Percentiles rank a stretch among this genome's conserved stretches.
Evolutionary conservation across 164 flowering plant genomes (phyloP).

Genomic region (Chloranthus sessilifolius): DNA sequence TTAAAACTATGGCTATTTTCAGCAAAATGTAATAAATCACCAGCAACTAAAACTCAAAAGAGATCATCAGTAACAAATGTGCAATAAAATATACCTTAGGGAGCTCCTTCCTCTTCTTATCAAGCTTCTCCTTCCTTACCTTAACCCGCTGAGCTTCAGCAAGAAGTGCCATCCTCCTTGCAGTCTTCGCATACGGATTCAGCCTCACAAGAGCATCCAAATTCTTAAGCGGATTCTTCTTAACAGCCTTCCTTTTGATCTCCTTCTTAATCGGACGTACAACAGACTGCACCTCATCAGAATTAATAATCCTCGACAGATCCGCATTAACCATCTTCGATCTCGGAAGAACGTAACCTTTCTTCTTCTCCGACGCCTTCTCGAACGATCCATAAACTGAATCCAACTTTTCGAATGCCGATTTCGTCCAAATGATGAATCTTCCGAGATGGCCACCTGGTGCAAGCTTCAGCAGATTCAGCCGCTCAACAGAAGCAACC

Average conservation of each 20-base stretch:
- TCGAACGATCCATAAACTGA: constrained; percentile 73
- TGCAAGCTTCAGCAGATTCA: constrained; percentile 74
- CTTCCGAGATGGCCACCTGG: constrained; percentile 89
- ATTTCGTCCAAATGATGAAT: constrained; percentile 80
- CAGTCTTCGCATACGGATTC: constrained; percentile 89
- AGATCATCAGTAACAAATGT: too few species aligned
- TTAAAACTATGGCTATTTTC: too few species aligned
- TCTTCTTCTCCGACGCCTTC: constrained; percentile 72
- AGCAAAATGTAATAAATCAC: too few species aligned
- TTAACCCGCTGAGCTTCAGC: constrained; percentile 75
- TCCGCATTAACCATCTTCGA: constrained; percentile 89
- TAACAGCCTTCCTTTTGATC: constrained; percentile 57
- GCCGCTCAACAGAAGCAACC: constrained; percentile 60
- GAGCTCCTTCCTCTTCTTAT: constrained; percentile 51
- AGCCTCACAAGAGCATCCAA: constrained; percentile 62
- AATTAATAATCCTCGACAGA: constrained; percentile 75
- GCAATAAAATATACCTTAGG: constrained; percentile 57
- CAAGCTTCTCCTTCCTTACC: constrained; percentile 45
- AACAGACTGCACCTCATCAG: constrained; percentile 84
- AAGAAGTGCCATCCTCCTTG: constrained; percentile 81
- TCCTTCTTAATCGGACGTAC: constrained; percentile 77
- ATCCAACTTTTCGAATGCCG: constrained; percentile 85
- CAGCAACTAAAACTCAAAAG: not conserved
- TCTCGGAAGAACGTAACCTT: constrained; percentile 66
- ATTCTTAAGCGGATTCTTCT: constrained; percentile 94